Evolutionary conservation across 768 basidiomycete species (phyloP).

Genomic region (Coprinellus micaceus): DNA sequence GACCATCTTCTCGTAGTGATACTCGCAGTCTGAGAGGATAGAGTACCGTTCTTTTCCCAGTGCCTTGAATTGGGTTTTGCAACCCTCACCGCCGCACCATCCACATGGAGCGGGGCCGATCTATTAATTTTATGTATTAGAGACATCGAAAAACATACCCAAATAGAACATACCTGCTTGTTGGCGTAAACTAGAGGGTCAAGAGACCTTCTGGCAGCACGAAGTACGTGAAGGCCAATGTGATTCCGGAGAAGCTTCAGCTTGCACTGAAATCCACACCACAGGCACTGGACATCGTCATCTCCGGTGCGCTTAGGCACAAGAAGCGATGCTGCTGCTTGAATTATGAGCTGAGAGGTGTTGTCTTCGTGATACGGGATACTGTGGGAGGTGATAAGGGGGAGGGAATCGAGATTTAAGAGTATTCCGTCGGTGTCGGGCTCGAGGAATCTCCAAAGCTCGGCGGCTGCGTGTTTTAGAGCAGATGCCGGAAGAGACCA

Average conservation of each 20-base stretch:
- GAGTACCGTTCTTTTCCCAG: background rate
- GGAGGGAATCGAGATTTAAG: background rate
- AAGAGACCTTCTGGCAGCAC: background rate
- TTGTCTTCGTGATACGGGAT: background rate
- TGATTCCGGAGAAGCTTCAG: slow-evolving; percentile 13
- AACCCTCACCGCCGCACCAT: slow-evolving; percentile 3
- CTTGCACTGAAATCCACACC: background rate
- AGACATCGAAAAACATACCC: background rate
- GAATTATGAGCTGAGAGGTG: background rate
- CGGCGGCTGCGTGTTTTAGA: background rate
- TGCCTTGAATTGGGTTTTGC: background rate
- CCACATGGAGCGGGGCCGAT: slow-evolving; percentile 13
- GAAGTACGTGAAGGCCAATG: slow-evolving; percentile 16
- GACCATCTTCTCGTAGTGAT: slow-evolving; percentile 2
- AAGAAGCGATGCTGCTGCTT: background rate
- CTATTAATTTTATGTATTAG: background rate
- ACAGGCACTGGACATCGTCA: background rate
- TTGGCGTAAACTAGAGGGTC: background rate
- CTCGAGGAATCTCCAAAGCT: background rate
- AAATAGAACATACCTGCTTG: background rate
- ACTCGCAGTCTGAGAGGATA: background rate
- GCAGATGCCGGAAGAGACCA: background rate
- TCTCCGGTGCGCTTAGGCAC: background rate
- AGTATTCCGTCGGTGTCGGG: background rate
- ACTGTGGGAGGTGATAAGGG: background rate